Conservation (phyloP, 2,329 filamentous ascomycete species). For the Leptodontidium sp. region DNA sequence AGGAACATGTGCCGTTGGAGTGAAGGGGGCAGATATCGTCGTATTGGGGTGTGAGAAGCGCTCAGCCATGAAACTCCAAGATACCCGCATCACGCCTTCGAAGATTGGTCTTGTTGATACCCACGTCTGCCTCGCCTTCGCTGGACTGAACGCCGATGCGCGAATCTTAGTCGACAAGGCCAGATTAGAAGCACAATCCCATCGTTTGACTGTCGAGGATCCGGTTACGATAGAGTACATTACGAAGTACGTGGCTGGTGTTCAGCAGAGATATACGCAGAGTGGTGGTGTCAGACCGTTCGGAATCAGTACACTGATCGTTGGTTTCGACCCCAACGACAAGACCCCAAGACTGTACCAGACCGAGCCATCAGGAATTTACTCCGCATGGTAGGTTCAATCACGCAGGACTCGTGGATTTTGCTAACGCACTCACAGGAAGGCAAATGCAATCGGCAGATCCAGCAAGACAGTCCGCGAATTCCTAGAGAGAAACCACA, state of each 20-base stretch:
- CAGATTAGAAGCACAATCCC: conserved; percentile 94
- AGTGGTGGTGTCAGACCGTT: conserved; percentile 98
- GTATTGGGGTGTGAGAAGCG: conserved; percentile 98
- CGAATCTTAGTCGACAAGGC: conserved; percentile 99
- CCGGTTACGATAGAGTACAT: conserved; percentile 99
- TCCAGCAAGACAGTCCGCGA: conserved; percentile 99
- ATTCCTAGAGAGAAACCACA: conserved; percentile 98
- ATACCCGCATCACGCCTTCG: conserved; percentile 97
- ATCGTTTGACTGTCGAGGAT: conserved; percentile 96
- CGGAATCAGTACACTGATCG: conserved; percentile 96
- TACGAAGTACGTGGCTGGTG: conserved; percentile 96
- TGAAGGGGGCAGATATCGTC: conserved; percentile 94
- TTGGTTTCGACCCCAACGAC: conserved; percentile 97
- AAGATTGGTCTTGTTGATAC: conserved; percentile 97
- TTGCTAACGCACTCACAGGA: conserved; percentile 65
- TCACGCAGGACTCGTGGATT: conserved; percentile 39
- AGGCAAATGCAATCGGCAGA: conserved; percentile 97
- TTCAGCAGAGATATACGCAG: conserved; percentile 99
- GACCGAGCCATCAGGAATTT: conserved; percentile 99
- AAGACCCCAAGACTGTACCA: conserved; percentile 91
- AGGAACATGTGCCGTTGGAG: conserved; percentile 98
- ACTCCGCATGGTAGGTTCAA: conserved; percentile 87
- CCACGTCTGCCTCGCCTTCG: conserved; percentile 96
- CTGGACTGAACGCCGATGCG: conserved; percentile 96
- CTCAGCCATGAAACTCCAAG: conserved; percentile 99